Conservation (phyloP, 495 filamentous ascomycete species). For the Aspergillus sclerotiicarbonarius region DNA sequence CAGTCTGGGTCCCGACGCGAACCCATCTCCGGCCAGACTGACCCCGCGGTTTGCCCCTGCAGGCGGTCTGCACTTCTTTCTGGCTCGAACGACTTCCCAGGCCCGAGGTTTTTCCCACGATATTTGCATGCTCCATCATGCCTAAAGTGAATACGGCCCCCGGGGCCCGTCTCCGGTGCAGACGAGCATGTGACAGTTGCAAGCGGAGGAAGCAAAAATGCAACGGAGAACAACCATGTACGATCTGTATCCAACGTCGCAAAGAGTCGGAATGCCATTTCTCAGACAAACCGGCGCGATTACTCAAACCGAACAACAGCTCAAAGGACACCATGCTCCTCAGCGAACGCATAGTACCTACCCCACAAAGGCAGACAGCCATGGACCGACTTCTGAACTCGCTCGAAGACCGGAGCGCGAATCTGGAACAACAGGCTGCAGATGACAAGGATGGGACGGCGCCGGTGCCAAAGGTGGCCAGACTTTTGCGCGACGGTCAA, state of each 20-base stretch:
- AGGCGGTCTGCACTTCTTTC: slow-evolving; percentile 2
- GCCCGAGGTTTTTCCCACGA: not conserved
- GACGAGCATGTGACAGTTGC: slow-evolving; percentile 69
- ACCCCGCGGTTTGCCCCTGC: not conserved
- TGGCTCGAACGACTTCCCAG: not conserved
- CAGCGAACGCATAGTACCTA: slow-evolving; percentile 34
- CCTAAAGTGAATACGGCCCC: slow-evolving; percentile 36
- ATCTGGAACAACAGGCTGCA: slow-evolving; percentile 31
- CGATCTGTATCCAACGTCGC: slow-evolving; percentile 60
- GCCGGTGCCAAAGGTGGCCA: slow-evolving; percentile 45
- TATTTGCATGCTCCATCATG: slow-evolving; percentile 21
- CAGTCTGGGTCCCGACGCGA: not conserved
- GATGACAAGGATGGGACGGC: slow-evolving; percentile 41
- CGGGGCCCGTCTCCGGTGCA: slow-evolving; percentile 39
- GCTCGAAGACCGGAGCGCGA: slow-evolving; percentile 36
- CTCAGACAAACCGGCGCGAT: slow-evolving; percentile 41
- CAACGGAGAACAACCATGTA: slow-evolving; percentile 68
- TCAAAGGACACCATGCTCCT: slow-evolving; percentile 41
- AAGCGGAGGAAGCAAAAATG: slow-evolving; percentile 81
- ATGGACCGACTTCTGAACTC: slow-evolving; percentile 43
- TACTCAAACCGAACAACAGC: slow-evolving; percentile 31
- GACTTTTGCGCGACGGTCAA: slow-evolving; percentile 54
- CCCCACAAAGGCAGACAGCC: slow-evolving; percentile 38
- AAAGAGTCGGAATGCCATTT: slow-evolving; percentile 49
- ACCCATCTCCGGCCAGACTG: not conserved